phyloP scores from a whole-genome alignment of 345 rosid species.

The Moricandia moricandioides region DNA sequence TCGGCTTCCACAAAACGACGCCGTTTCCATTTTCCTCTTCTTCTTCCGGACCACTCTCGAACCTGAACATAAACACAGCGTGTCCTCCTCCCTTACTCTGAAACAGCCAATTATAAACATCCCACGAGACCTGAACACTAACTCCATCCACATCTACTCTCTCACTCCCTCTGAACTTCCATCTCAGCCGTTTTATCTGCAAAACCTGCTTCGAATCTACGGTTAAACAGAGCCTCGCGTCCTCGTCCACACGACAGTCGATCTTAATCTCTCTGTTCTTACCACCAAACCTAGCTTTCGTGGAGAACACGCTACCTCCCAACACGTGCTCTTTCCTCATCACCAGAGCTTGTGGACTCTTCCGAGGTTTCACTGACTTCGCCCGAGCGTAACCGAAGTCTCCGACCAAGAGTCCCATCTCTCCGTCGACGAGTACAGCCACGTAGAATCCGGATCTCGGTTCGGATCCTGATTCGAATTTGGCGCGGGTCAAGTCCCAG shows the following conservation, averaged over 20 bases:
- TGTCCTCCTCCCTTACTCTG: slow-evolving; percentile 46
- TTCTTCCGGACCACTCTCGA: slow-evolving; percentile 46
- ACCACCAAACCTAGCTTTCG: slow-evolving; percentile 78
- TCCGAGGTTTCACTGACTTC: slow-evolving; percentile 37
- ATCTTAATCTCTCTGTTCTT: slow-evolving; percentile 61
- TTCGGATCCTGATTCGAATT: slow-evolving; percentile 81
- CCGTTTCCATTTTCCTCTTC: slow-evolving; percentile 32
- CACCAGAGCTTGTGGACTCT: slow-evolving; percentile 50
- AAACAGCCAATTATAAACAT: slow-evolving; percentile 86
- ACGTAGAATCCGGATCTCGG: slow-evolving; percentile 78
- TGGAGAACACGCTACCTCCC: slow-evolving; percentile 59
- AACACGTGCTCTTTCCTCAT: slow-evolving; percentile 78
- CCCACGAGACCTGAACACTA: slow-evolving; percentile 81
- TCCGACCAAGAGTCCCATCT: slow-evolving; percentile 69
- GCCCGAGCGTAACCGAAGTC: slow-evolving; percentile 62
- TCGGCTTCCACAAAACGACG: slow-evolving; percentile 42
- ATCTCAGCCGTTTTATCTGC: slow-evolving; percentile 66
- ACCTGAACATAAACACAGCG: slow-evolving; percentile 84
- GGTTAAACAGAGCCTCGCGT: slow-evolving; percentile 57
- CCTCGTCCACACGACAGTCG: slow-evolving; percentile 58
- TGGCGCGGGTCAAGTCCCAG: slow-evolving; percentile 79
- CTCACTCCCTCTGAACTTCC: slow-evolving; percentile 96
- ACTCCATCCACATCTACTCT: slow-evolving; percentile 73
- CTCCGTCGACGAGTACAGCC: slow-evolving; percentile 69
- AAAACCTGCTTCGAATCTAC: slow-evolving; percentile 61